A percentile compares a stretch with the other conserved stretches of the same genome.
phyloP scores from a whole-genome alignment of 805 yeast species.

The Pichia pseudocactophila region DNA sequence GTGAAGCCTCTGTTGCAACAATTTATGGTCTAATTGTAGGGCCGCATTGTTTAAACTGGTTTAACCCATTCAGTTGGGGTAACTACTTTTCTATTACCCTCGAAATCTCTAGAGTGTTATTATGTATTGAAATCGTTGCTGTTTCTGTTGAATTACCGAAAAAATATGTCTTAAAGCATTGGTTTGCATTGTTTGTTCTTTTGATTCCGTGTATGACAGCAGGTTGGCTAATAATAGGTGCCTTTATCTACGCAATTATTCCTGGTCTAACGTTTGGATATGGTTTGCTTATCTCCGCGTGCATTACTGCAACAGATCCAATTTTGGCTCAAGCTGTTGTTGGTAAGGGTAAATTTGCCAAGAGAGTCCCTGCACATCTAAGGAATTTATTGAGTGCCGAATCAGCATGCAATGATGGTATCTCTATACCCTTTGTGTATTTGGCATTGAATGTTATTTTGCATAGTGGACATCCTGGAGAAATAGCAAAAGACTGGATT shows the following conservation, averaged over 20 bases:
- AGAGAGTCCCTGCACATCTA: constrained; percentile 53
- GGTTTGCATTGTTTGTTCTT: constrained; percentile 48
- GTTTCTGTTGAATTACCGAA: constrained; percentile 68
- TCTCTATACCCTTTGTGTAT: constrained; percentile 61
- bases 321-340: constrained; percentile 67
- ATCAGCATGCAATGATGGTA: constrained; percentile 70
- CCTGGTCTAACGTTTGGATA: constrained; percentile 49
- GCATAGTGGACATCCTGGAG: constrained; percentile 38
- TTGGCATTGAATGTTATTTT: constrained; percentile 46
- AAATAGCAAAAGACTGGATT: constrained; percentile 56
- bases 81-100: constrained; percentile 45
- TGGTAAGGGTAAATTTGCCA: constrained; percentile 64
- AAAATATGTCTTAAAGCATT: constrained; percentile 51
- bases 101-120: constrained; percentile 52
- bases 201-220: constrained; percentile 61
- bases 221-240: constrained; percentile 60
- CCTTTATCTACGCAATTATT: constrained; percentile 52
- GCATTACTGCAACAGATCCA: constrained; percentile 74
- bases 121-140: constrained; percentile 64
- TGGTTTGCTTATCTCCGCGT: constrained; percentile 54
- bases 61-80: constrained; percentile 50
- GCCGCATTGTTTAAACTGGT: constrained; percentile 51
- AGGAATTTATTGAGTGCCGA: constrained; percentile 58
- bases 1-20: constrained; percentile 61
- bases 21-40: constrained; percentile 54